These are phyloP conservation scores for Glycine tomentella DNA, from an alignment of 306 rosid genomes.

Conservation along the genomic window DNA sequence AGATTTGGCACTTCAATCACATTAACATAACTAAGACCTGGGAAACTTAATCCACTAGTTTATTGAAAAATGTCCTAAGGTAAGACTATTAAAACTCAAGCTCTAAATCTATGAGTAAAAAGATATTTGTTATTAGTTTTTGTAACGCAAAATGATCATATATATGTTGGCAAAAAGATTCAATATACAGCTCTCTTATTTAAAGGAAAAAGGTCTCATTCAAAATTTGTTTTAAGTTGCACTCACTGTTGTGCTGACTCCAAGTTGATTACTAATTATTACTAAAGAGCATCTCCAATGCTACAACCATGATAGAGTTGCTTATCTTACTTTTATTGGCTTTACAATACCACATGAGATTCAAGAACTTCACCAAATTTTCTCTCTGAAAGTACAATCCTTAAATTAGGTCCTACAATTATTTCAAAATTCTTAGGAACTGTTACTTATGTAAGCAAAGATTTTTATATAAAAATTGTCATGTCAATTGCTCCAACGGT, in stretches of 20 bases:
- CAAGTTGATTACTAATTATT: too few species aligned
- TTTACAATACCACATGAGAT: neutral
- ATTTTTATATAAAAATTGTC: too few species aligned
- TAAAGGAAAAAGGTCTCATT: too few species aligned
- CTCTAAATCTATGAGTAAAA: too few species aligned
- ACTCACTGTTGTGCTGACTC: too few species aligned
- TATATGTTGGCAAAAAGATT: too few species aligned
- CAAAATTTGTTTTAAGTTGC: too few species aligned
- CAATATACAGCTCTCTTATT: too few species aligned
- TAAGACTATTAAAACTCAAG: too few species aligned
- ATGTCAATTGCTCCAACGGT: too few species aligned
- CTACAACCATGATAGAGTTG: neutral
- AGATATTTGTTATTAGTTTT: too few species aligned
- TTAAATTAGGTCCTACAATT: neutral
- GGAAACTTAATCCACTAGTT: neutral
- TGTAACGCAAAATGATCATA: too few species aligned
- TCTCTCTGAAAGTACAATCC: neutral
- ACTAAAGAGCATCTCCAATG: neutral
- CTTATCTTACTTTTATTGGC: neutral
- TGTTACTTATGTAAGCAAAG: neutral
- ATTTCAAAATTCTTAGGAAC: neutral
- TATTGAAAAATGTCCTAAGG: neutral
- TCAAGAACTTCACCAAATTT: neutral
- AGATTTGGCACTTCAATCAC: neutral
- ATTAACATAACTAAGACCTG: neutral